These are phyloP conservation scores for Spathaspora hagerdaliae DNA, from an alignment of 805 yeast species.

Conservation along the genomic window DNA sequence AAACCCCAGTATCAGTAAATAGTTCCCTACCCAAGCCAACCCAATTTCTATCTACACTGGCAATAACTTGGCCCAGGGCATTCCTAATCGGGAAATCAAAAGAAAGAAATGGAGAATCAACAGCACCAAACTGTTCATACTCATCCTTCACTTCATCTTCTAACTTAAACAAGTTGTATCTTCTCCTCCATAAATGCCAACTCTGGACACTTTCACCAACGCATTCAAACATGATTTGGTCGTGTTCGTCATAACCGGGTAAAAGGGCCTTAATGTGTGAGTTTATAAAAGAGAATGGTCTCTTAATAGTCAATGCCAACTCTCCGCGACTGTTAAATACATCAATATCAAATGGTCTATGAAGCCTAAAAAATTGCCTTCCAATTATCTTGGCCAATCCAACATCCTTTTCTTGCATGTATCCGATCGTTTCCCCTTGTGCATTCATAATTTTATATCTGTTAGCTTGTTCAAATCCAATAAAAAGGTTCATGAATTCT, in stretches of 20 bases:
- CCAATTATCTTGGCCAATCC: conserved; percentile 66
- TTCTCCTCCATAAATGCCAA: conserved; percentile 93
- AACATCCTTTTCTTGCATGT: conserved; percentile 75
- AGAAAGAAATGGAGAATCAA: conserved; percentile 83
- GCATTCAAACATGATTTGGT: conserved; percentile 37
- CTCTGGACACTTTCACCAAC: conserved; percentile 88
- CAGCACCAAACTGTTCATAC: conserved; percentile 76
- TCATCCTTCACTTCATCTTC: conserved; percentile 38
- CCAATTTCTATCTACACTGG: conserved; percentile 88
- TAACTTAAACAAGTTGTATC: conserved; percentile 71
- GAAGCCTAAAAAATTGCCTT: conserved; percentile 79
- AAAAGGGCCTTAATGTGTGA: conserved; percentile 75
- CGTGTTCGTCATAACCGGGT: conserved; percentile 46
- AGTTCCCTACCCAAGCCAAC: conserved; percentile 91
- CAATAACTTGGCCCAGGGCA: conserved; percentile 55
- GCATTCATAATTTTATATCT: conserved; percentile 70
- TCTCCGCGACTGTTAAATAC: conserved; percentile 64
- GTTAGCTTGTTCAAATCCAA: conserved; percentile 93
- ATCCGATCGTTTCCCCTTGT: conserved; percentile 71
- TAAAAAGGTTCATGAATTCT: conserved; percentile 79
- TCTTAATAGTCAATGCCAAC: conserved; percentile 56
- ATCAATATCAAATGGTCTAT: conserved; percentile 80
- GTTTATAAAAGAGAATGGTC: conserved; percentile 87
- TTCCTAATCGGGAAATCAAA: conserved; percentile 80
- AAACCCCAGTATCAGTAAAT: conserved; percentile 93